A percentile compares a stretch with the other conserved stretches of the same genome.
phyloP scores from a whole-genome alignment of 257 asterid genomes.

The Gentiana dahurica region DNA sequence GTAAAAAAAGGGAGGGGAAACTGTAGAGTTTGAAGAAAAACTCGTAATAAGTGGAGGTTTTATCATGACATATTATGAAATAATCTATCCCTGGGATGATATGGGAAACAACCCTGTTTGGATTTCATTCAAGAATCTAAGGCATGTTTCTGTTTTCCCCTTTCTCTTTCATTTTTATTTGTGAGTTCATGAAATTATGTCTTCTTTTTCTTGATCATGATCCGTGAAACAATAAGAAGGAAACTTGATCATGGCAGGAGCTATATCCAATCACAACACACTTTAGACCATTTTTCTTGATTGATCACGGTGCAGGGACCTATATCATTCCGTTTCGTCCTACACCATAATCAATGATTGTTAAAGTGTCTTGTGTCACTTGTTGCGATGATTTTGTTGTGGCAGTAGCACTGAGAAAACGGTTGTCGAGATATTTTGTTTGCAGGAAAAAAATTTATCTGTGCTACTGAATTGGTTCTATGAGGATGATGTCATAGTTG shows the following conservation, averaged over 20 bases:
- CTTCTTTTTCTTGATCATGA: neutral
- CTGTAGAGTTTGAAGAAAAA: slow-evolving; percentile 3
- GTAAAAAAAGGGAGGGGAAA: neutral
- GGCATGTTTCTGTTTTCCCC: slow-evolving; percentile 11
- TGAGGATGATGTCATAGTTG: neutral
- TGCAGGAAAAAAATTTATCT: neutral
- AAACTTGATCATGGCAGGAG: no score
- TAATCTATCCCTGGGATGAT: slow-evolving; percentile 9
- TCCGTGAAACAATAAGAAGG: no score
- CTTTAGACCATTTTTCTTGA: neutral
- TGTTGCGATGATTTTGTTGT: no score
- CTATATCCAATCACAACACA: no score
- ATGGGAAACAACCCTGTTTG: slow-evolving; percentile 23
- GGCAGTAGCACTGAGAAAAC: no score
- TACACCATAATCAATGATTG: no score
- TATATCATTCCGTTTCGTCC: no score
- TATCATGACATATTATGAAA: slow-evolving; percentile 5
- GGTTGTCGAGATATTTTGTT: neutral
- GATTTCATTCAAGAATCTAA: slow-evolving; percentile 26
- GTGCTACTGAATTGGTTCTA: neutral
- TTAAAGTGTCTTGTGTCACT: no score
- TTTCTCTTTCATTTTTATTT: neutral
- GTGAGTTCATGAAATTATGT: neutral
- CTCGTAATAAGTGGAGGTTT: neutral
- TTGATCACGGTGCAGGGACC: neutral